Percentiles rank a stretch among this genome's conserved stretches.
These are phyloP conservation scores for Trebouxia sp. DNA, from an alignment of 139 green algal species.

Conservation along the genomic window DNA sequence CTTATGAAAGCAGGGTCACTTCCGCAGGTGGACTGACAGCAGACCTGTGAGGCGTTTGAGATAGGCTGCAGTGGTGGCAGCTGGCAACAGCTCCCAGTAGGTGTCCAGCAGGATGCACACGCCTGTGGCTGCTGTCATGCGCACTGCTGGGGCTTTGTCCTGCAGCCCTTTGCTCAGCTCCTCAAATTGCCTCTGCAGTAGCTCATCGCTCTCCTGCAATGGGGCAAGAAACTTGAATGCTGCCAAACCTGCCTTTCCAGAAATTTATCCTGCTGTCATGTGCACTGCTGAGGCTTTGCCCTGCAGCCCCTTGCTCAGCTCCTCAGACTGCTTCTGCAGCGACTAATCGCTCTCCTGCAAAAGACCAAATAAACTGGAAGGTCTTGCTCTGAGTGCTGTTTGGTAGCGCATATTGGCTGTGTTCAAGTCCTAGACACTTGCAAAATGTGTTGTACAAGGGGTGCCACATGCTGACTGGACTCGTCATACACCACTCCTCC, in stretches of 20 bases:
- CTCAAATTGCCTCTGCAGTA: constrained; percentile 65
- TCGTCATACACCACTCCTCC: no score
- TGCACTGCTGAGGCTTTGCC: constrained; percentile 69
- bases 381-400: no score
- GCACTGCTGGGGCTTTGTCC: constrained; percentile 67
- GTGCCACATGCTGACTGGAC: no score
- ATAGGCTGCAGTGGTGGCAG: constrained; percentile 57
- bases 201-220: constrained; percentile 60
- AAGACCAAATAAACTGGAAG: neutral
- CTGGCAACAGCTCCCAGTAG: constrained; percentile 87
- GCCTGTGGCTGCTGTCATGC: constrained; percentile 57
- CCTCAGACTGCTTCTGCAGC: constrained; percentile 60
- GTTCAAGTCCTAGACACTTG: no score
- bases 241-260: neutral
- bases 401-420: no score
- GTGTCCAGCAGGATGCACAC: constrained; percentile 60
- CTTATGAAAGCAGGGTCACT: no score
- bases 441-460: no score
- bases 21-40: no score
- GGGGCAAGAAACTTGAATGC: neutral
- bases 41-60: constrained; percentile 61
- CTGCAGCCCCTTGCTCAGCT: constrained; percentile 46
- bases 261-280: constrained; percentile 50
- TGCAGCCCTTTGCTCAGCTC: constrained; percentile 50
- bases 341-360: constrained; percentile 60